A percentile compares a stretch with the other conserved stretches of the same genome.
These are phyloP conservation scores for Xylariomycetidae sp. DNA, from an alignment of 2,329 filamentous ascomycete species.

Conservation along the genomic window DNA sequence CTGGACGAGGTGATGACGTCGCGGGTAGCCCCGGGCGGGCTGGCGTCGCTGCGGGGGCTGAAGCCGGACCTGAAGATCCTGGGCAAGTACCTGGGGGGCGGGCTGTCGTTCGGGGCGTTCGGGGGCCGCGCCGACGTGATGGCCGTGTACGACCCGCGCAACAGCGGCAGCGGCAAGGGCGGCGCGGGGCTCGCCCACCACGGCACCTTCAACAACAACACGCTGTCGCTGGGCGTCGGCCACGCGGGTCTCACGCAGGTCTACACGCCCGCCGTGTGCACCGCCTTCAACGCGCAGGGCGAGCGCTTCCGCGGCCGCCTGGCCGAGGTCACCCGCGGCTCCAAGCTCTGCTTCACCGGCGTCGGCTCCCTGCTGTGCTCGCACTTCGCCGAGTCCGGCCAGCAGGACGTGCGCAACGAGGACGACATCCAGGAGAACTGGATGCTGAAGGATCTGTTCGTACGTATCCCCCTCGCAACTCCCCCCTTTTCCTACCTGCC, in stretches of 20 bases:
- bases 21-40: conserved; percentile 44
- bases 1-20: conserved; percentile 69
- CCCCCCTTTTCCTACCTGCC: no score
- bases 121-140: conserved; percentile 56
- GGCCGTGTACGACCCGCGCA: conserved; percentile 43
- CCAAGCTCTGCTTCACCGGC: conserved; percentile 7
- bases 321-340: conserved; percentile 16
- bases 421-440: conserved; percentile 15
- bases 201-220: conserved; percentile 61
- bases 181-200: conserved; percentile 46
- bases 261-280: conserved; percentile 21
- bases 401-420: conserved; percentile 18
- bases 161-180: conserved; percentile 19
- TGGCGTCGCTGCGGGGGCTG: conserved; percentile 36
- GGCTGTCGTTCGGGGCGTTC: conserved; percentile 61
- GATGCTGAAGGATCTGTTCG: conserved; percentile 35
- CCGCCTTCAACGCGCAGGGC: conserved; percentile 20
- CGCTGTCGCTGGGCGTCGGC: conserved; percentile 43
- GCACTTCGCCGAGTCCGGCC: conserved; percentile 24
- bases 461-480: no score
- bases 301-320: conserved; percentile 19
- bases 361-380: conserved; percentile 11
- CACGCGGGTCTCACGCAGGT: conserved; percentile 21
- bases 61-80: conserved; percentile 57
- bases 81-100: conserved; percentile 63